A percentile compares a stretch with the other conserved stretches of the same genome.
Evolutionary conservation across 2,329 filamentous ascomycete genomes (phyloP).

Genomic region (Coleophoma cylindrospora): DNA sequence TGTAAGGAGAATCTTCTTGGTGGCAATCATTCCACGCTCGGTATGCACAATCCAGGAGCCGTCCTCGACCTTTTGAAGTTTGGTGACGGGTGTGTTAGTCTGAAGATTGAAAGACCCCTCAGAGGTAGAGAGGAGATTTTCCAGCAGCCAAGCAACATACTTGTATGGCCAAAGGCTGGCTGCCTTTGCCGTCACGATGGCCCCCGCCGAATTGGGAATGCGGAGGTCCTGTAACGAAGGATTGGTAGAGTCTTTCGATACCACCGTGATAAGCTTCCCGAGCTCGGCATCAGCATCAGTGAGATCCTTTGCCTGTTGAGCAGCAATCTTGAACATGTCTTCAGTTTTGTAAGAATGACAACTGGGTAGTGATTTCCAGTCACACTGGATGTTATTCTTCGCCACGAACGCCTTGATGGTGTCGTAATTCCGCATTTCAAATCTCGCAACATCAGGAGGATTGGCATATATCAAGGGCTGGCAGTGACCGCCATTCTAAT

Average conservation of each 20-base stretch:
- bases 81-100: constrained; percentile 62
- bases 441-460: constrained; percentile 56
- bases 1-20: constrained; percentile 65
- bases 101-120: constrained; percentile 61
- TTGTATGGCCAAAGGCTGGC: constrained; percentile 81
- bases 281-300: constrained; percentile 50
- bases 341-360: constrained; percentile 59
- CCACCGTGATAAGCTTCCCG: constrained; percentile 32
- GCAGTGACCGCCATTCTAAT: constrained; percentile 68
- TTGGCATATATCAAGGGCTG: constrained; percentile 64
- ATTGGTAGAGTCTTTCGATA: constrained; percentile 23
- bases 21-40: constrained; percentile 57
- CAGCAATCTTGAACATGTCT: constrained; percentile 47
- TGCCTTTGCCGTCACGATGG: constrained; percentile 58
- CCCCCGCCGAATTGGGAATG: constrained; percentile 53
- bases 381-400: constrained; percentile 57
- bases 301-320: constrained; percentile 45
- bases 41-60: constrained; percentile 60
- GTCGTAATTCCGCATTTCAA: constrained; percentile 66
- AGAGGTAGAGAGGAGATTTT: constrained; percentile 26
- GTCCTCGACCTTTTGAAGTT: constrained; percentile 32
- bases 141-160: constrained; percentile 67
- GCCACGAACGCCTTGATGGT: constrained; percentile 54
- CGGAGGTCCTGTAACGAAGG: constrained; percentile 44
- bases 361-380: constrained; percentile 60